phyloP scores from a whole-genome alignment of 2,329 filamentous ascomycete genomes.

The Periconia sp. region DNA sequence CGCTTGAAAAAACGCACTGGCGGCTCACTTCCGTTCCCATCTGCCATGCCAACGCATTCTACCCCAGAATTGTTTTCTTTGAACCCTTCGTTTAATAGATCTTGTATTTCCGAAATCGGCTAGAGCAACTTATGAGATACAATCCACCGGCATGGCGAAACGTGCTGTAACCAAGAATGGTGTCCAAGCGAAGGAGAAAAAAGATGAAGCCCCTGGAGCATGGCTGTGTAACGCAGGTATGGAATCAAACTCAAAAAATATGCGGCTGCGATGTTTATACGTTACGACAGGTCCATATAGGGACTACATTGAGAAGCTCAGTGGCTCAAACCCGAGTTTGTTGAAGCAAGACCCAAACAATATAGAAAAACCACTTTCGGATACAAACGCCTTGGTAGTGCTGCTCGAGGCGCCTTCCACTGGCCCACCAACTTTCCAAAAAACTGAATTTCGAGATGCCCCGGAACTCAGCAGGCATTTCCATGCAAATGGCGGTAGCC shows the following conservation, averaged over 20 bases:
- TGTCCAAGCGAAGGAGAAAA: too few relatives aligned
- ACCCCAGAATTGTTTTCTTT: background rate
- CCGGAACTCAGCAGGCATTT: conserved; percentile 23
- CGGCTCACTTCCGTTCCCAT: conserved; percentile 1
- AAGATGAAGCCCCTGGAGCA: conserved; percentile 13
- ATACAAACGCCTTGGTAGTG: conserved; percentile 25
- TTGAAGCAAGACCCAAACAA: conserved; percentile 35
- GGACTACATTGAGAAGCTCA: conserved; percentile 31
- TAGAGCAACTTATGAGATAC: too few relatives aligned
- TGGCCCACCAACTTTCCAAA: conserved; percentile 16
- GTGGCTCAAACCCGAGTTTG: conserved; percentile 31
- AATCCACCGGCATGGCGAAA: too few relatives aligned
- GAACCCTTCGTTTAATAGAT: too few relatives aligned
- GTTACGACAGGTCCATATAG: conserved; percentile 25
- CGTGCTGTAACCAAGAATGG: too few relatives aligned
- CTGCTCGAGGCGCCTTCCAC: conserved; percentile 23
- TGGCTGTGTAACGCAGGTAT: conserved; percentile 35
- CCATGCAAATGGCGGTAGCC: conserved; percentile 3
- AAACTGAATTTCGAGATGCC: conserved; percentile 15
- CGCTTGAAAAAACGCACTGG: conserved; percentile 9
- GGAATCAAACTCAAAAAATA: background rate
- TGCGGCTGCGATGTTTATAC: background rate
- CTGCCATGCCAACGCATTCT: conserved; percentile 3
- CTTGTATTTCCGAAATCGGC: too few relatives aligned
- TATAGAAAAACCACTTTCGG: conserved; percentile 14